Percentiles rank a stretch among this genome's conserved stretches.
These are phyloP conservation scores for Clitoria ternatea DNA, from an alignment of 306 rosid species.

Conservation along the genomic window DNA sequence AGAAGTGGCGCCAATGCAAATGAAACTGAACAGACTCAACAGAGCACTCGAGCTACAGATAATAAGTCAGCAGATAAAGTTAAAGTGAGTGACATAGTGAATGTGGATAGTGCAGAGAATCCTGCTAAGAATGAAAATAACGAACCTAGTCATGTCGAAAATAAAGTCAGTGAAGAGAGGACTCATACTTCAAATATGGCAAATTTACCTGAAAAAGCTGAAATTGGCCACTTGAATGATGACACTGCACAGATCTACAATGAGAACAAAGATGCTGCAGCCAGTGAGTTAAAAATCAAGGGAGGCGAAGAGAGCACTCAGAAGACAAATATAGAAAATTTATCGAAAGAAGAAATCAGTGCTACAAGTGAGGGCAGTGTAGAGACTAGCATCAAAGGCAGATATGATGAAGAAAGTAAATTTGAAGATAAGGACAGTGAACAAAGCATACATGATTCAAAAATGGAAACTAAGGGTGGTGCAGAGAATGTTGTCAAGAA, in stretches of 20 bases:
- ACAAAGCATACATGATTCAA: not conserved
- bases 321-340: not conserved
- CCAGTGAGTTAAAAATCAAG: not conserved
- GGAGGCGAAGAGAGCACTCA: slow-evolving; percentile 10
- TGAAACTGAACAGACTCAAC: too few species aligned
- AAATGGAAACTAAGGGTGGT: not conserved
- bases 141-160: not conserved
- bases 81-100: not conserved
- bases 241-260: not conserved
- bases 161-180: slow-evolving; percentile 9
- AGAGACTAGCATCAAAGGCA: not conserved
- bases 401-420: not conserved
- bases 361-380: not conserved
- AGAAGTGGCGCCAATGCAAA: too few species aligned
- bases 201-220: slow-evolving; percentile 19
- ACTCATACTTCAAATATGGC: not conserved
- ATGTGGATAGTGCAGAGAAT: slow-evolving; percentile 7
- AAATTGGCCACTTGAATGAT: not conserved
- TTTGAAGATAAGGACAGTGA: not conserved
- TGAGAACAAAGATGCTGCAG: slow-evolving; percentile 2
- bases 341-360: not conserved
- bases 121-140: slow-evolving; percentile 5
- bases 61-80: slow-evolving; percentile 22
- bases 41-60: not conserved
- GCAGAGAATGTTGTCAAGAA: slow-evolving; percentile 10